Conservation (phyloP, 352 stramenopile species). For the Pythium aquatile region DNA sequence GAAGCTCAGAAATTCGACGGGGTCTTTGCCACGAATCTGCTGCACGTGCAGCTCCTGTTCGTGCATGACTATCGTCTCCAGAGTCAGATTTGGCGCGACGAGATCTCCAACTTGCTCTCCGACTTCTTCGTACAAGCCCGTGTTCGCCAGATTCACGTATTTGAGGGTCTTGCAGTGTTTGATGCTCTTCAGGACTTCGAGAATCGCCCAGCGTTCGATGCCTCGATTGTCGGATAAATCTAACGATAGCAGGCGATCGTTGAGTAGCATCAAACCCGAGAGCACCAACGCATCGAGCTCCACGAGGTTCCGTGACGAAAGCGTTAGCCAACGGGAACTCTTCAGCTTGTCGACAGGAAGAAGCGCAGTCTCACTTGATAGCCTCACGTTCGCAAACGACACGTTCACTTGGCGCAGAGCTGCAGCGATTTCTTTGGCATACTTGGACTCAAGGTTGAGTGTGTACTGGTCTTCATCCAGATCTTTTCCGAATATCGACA, state of each 20-base stretch:
- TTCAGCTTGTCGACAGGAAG: constrained; percentile 66
- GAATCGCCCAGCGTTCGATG: constrained; percentile 48
- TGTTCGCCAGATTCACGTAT: constrained; percentile 52
- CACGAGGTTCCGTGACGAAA: constrained; percentile 36
- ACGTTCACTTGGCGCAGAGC: constrained; percentile 52
- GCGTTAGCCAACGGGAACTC: constrained; percentile 52
- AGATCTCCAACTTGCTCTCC: constrained; percentile 58
- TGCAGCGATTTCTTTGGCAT: constrained; percentile 41
- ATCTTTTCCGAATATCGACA: constrained; percentile 54
- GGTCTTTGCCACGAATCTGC: constrained; percentile 45
- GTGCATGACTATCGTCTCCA: constrained; percentile 64
- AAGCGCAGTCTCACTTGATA: constrained; percentile 42
- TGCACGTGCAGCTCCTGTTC: constrained; percentile 41
- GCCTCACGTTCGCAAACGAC: constrained; percentile 40
- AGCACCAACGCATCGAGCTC: constrained; percentile 70
- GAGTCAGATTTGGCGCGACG: constrained; percentile 53
- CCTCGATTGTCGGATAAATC: constrained; percentile 59
- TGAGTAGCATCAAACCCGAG: constrained; percentile 52
- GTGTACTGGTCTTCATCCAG: constrained; percentile 48
- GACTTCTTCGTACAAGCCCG: constrained; percentile 56
- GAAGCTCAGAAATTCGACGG: constrained; percentile 33
- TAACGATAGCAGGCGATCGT: constrained; percentile 53
- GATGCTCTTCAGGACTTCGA: constrained; percentile 58
- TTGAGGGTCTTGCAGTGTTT: constrained; percentile 49
- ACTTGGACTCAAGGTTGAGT: constrained; percentile 58